Base-by-base conservation (phyloP, 1,139 yeast species). In the Yamadazyma diddensiae region DNA sequence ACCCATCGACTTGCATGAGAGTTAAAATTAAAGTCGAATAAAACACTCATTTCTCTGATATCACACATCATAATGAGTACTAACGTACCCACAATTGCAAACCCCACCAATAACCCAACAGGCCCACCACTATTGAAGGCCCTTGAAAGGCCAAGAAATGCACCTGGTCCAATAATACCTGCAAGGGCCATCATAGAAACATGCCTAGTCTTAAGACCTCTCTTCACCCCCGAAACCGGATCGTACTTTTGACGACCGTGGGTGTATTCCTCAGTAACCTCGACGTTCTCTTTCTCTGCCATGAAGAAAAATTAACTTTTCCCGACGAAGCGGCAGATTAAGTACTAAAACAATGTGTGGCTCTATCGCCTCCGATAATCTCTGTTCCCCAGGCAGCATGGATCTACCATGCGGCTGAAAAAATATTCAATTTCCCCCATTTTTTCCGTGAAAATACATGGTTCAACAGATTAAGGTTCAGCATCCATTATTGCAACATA, bases 101-200 rank as follows among this genome's bases (percentile, higher is more conserved):
- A 80, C 5, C 80, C 83, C 32, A 76, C 70, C 8, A 82, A 48
- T 37, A 80, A 60, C 27, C 80, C 82, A 2, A 79, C 86, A 2
- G 88, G 86, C 5, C 90, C 88, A 30, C 82, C 81, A 18, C 59
- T 55, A 21, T 58, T 47, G 28, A 81, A 57, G 17, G 70, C 70
- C 21, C 50, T 37, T 4, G 59, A 59, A 16, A 56, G 44, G 13
- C 63, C 63, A 6, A 58, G 53, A 35, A 57, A 53, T 17, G 64
- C 54, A 10, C 73, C 73, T 2, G 71, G 65, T 5, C 95, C 95
- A 36, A 86, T 82, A 41, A 88, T 82, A 18, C 94, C 86, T 15
- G 94, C 94, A 29, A 86, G 67, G 23, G 94, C 85, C 45, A 86
- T 83, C 80, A 82, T 73, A 42, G 79, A 73, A 31, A 61, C 45